Conservation (phyloP, 495 filamentous ascomycete species). For the Talaromyces nanjingensis region DNA sequence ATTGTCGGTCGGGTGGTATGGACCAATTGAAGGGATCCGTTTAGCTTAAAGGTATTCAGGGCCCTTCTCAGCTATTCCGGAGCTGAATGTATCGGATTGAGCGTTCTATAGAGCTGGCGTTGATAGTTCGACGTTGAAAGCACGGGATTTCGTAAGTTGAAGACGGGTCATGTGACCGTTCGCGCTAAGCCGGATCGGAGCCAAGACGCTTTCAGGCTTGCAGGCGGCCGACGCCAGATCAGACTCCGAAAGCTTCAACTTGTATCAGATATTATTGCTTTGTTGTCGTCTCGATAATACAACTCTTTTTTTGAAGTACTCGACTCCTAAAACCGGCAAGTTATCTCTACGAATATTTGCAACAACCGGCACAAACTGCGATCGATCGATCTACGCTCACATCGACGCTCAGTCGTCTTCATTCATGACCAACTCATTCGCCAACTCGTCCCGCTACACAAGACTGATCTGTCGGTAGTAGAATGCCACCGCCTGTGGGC, state of each 20-base stretch:
- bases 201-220: not conserved
- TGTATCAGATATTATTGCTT: not conserved
- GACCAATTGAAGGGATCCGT: not conserved
- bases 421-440: slow-evolving; percentile 20
- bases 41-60: no score
- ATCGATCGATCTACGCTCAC: not conserved
- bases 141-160: not conserved
- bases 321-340: not conserved
- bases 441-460: slow-evolving; percentile 12
- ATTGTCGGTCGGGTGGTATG: not conserved
- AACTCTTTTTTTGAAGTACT: not conserved
- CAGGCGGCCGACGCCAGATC: not conserved
- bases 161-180: not conserved
- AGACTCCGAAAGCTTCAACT: slow-evolving; percentile 6
- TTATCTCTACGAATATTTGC: not conserved
- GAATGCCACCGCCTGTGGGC: slow-evolving; percentile 36
- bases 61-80: not conserved
- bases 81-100: not conserved
- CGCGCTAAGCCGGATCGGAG: slow-evolving; percentile 6
- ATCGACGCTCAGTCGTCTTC: not conserved
- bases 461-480: slow-evolving; percentile 4
- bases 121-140: slow-evolving; percentile 1
- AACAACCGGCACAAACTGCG: not conserved
- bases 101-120: not conserved
- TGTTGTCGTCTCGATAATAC: not conserved